Percentiles rank a stretch among this genome's conserved stretches.
Conservation (phyloP, 75 land plant species). For the Pinus taeda region DNA sequence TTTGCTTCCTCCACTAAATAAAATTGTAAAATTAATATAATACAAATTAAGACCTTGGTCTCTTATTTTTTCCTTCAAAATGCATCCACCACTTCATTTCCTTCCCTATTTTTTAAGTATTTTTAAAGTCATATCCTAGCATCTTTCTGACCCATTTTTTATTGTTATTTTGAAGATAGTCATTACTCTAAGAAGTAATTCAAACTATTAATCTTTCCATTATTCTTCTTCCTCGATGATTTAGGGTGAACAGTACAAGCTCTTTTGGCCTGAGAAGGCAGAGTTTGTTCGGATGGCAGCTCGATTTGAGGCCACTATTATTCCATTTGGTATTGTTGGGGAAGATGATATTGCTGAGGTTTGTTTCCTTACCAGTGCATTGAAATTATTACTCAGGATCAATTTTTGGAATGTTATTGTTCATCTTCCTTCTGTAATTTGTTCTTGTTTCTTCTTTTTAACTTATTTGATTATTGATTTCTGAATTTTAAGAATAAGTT, state of each 20-base stretch:
- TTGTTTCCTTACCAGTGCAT: too few relatives aligned
- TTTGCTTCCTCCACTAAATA: background rate
- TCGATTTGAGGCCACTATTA: constrained; percentile 80
- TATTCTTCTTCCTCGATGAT: background rate
- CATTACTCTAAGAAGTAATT: too few relatives aligned
- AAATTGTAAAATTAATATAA: background rate
- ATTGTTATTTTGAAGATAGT: too few relatives aligned
- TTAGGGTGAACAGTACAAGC: constrained; percentile 88
- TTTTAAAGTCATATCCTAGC: background rate
- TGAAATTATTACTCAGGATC: too few relatives aligned
- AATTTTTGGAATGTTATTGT: too few relatives aligned
- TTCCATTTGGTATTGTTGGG: constrained; percentile 91
- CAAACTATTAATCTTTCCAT: too few relatives aligned
- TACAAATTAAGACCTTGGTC: background rate
- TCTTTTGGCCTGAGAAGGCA: constrained; percentile 90
- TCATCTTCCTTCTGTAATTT: too few relatives aligned
- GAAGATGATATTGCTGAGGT: constrained; percentile 94
- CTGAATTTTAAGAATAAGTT: too few relatives aligned
- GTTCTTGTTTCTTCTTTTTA: too few relatives aligned
- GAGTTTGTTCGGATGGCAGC: constrained; percentile 99
- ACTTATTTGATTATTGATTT: too few relatives aligned
- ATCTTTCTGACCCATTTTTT: background rate
- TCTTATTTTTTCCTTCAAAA: too few relatives aligned
- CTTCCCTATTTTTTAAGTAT: background rate
- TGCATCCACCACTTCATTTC: background rate